Evolutionary conservation across 306 rosid genomes (phyloP), one percentile per base, ranked within the genome.

Genomic region (Nissolia schottii): DNA sequence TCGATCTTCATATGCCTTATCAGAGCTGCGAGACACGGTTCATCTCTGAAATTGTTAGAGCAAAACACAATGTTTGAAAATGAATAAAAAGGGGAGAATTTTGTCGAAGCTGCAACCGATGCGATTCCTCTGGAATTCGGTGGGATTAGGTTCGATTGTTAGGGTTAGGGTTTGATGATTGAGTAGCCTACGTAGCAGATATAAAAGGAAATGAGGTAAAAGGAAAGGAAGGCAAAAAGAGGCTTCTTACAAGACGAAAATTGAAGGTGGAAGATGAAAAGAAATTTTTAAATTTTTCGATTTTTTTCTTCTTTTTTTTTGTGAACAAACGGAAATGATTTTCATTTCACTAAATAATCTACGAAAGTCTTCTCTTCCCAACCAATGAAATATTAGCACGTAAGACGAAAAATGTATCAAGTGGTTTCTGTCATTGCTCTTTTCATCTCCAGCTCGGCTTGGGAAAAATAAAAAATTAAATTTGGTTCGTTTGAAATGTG

Each of bases 1-100:
- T 67, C 55, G 88, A 85, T 84, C 98, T 84, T 84, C 77, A 85
- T 92, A 83, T 81, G 81, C 13, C 76, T 85, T 82, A 75, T 64
- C 83, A 56, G 67, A 80, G 74, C 79, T 35, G 55, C 11, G 50
- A 50, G 7, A 50, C 3, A 40, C 57, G 34, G 68, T 59, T 64
- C 90, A 84, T 83, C 48, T 74, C 64, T 35, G 71, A 41, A 64
- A 50, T 74, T 20, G 10, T 2, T 3, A 59, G 20, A 20, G n/a
- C n/a, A n/a, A n/a, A n/a, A n/a, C n/a, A n/a, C n/a, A n/a, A n/a
- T 7, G 2, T 7, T 11, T 40, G 12, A 19, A 28, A 34, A 72
- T 2, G 4, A 37, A 35, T 6, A 31, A 3, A 9, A n/a, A 2
- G 3, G 16, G 1, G 25, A 16, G 8, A 23, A 31, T 2, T 40